Evolutionary conservation across 441 rosid species (phyloP).

Genomic region (Raphanus hybrid): DNA sequence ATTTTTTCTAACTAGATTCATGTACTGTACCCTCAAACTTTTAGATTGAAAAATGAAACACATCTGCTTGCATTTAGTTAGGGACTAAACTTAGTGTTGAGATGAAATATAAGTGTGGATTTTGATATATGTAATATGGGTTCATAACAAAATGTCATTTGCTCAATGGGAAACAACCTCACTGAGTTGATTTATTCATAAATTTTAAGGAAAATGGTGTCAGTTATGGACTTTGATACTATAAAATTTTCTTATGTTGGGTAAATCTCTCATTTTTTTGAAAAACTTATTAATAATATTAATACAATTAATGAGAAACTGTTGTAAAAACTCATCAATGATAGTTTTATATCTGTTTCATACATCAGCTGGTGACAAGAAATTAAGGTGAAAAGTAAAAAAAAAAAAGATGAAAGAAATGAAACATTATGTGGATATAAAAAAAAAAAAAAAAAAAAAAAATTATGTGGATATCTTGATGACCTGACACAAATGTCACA

Average conservation of each 20-base stretch:
- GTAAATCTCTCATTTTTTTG: no score
- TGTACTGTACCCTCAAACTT: neutral
- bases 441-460: neutral
- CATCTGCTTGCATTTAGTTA: neutral
- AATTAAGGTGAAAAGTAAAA: conserved; percentile 3
- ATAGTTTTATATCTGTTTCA: neutral
- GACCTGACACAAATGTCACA: conserved; percentile 66
- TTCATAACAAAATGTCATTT: neutral
- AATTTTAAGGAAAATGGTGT: neutral
- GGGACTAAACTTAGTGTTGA: neutral
- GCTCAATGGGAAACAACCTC: neutral
- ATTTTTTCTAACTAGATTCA: neutral
- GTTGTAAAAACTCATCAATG: no score
- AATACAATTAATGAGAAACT: no score
- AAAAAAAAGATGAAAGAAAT: neutral
- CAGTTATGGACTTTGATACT: neutral
- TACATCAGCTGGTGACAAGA: conserved; percentile 3
- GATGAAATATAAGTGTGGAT: neutral
- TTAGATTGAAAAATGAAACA: neutral
- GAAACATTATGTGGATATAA: conserved; percentile 15
- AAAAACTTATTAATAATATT: no score
- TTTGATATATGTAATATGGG: no score
- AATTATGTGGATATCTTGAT: conserved; percentile 27
- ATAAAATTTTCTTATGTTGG: neutral
- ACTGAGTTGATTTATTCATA: neutral